phyloP scores from a whole-genome alignment of 169 alveolate genomes.

The Cryptosporidium viatorum region DNA sequence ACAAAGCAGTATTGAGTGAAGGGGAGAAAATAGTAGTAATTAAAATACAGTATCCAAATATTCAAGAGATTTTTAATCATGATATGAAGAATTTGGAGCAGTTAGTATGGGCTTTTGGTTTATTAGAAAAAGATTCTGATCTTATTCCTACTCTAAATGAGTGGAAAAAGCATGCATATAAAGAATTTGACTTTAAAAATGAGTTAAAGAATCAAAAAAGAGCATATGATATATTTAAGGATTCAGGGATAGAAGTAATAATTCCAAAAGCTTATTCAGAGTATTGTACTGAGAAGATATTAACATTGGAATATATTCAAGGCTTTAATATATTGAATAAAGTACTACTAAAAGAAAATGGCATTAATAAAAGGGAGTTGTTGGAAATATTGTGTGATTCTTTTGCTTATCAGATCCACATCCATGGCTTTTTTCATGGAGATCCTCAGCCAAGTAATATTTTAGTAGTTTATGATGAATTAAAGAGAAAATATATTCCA shows the following conservation, averaged over 20 bases:
- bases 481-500: constrained; percentile 77
- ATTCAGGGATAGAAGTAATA: constrained; percentile 83
- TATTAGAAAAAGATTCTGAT: constrained; percentile 80
- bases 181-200: constrained; percentile 86
- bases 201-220: constrained; percentile 85
- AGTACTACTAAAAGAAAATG: constrained; percentile 68
- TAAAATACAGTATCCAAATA: constrained; percentile 86
- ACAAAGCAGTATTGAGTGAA: constrained; percentile 80
- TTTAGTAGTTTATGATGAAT: constrained; percentile 79
- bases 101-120: constrained; percentile 85
- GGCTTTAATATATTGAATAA: constrained; percentile 89
- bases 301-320: constrained; percentile 90
- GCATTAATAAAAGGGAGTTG: constrained; percentile 75
- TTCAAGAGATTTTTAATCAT: constrained; percentile 82
- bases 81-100: constrained; percentile 83
- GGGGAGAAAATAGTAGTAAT: constrained; percentile 83
- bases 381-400: constrained; percentile 79
- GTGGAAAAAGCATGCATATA: constrained; percentile 87
- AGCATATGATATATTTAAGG: constrained; percentile 82
- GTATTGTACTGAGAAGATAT: constrained; percentile 83
- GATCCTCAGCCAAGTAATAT: constrained; percentile 94
- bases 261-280: constrained; percentile 86
- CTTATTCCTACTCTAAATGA: constrained; percentile 82
- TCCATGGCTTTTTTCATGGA: constrained; percentile 89
- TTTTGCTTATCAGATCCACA: constrained; percentile 83